A percentile compares a stretch with the other conserved stretches of the same genome.
Conservation (phyloP, 2,329 filamentous ascomycete species). For the Diaporthe australafricana region DNA sequence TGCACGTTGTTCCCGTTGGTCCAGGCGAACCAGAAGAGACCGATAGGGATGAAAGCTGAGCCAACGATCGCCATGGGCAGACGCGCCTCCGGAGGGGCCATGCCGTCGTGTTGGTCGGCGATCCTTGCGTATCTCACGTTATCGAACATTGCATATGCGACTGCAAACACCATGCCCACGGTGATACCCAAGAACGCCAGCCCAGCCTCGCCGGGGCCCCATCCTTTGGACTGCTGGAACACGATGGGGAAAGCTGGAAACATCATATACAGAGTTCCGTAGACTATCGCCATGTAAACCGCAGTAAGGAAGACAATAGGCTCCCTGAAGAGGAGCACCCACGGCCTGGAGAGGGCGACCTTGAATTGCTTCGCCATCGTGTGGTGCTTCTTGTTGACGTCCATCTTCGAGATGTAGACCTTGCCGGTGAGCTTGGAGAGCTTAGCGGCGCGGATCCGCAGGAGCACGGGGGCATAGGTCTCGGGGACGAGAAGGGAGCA, state of each 20-base stretch:
- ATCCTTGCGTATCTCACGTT: slow-evolving; percentile 64
- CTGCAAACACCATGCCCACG: slow-evolving; percentile 72
- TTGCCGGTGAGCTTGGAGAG: slow-evolving; percentile 65
- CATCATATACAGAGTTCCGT: slow-evolving; percentile 50
- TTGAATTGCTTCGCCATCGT: slow-evolving; percentile 64
- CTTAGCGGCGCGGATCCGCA: slow-evolving; percentile 63
- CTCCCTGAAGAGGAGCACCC: slow-evolving; percentile 76
- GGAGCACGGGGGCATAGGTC: slow-evolving; percentile 70
- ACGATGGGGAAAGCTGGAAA: slow-evolving; percentile 75
- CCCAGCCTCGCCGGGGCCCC: slow-evolving; percentile 69
- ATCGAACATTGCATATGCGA: slow-evolving; percentile 65
- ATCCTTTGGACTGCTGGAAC: slow-evolving; percentile 70
- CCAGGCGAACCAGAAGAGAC: slow-evolving; percentile 78
- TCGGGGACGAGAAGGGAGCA: slow-evolving; percentile 66
- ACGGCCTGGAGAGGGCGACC: slow-evolving; percentile 71
- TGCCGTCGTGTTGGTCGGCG: slow-evolving; percentile 59
- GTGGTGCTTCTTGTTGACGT: slow-evolving; percentile 52
- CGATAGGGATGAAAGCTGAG: slow-evolving; percentile 70
- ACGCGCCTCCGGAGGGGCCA: slow-evolving; percentile 74
- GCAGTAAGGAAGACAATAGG: slow-evolving; percentile 56
- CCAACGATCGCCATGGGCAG: slow-evolving; percentile 73
- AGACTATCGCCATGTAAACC: slow-evolving; percentile 36
- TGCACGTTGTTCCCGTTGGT: slow-evolving; percentile 66
- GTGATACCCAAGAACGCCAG: slow-evolving; percentile 77
- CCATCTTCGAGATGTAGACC: slow-evolving; percentile 65